Evolutionary conservation across 139 green algal species (phyloP).

Genomic region (Marvania coccoides): DNA sequence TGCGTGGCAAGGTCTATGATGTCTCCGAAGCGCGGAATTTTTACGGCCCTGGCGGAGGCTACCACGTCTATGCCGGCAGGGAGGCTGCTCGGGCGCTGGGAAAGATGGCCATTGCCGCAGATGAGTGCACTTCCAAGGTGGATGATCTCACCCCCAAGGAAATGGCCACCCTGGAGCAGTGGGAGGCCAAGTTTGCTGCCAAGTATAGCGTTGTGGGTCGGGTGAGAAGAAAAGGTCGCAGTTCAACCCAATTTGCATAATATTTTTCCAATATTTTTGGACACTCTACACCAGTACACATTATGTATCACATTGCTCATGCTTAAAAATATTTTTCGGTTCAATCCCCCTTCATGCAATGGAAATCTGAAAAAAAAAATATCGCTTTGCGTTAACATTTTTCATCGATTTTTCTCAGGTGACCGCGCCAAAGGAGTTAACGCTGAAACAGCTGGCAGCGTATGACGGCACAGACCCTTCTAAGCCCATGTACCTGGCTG

Average conservation of each 20-base stretch:
- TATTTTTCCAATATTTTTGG: not conserved
- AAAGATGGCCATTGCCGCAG: conserved; percentile 24
- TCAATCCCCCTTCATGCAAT: no score
- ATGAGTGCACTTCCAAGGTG: conserved; percentile 37
- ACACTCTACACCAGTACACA: not conserved
- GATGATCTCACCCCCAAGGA: conserved; percentile 27
- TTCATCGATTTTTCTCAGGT: conserved; percentile 40
- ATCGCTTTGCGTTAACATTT: no score
- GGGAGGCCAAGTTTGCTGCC: conserved; percentile 37
- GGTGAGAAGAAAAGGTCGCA: conserved; percentile 13
- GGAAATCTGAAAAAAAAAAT: no score
- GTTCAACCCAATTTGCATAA: not conserved
- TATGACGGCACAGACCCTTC: conserved; percentile 48
- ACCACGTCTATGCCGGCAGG: conserved; percentile 46
- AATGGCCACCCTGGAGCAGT: conserved; percentile 36
- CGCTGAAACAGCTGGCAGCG: conserved; percentile 43
- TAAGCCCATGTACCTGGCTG: conserved; percentile 61
- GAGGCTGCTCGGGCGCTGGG: conserved; percentile 57
- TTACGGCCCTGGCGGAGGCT: conserved; percentile 55
- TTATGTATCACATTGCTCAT: not conserved
- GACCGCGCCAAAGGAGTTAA: conserved; percentile 48
- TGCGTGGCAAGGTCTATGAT: conserved; percentile 64
- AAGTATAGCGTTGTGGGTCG: conserved; percentile 52
- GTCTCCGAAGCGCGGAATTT: conserved; percentile 50
- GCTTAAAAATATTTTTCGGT: not conserved